Base-by-base conservation (phyloP, 345 rosid species). In the Pelargonium nanum region DNA sequence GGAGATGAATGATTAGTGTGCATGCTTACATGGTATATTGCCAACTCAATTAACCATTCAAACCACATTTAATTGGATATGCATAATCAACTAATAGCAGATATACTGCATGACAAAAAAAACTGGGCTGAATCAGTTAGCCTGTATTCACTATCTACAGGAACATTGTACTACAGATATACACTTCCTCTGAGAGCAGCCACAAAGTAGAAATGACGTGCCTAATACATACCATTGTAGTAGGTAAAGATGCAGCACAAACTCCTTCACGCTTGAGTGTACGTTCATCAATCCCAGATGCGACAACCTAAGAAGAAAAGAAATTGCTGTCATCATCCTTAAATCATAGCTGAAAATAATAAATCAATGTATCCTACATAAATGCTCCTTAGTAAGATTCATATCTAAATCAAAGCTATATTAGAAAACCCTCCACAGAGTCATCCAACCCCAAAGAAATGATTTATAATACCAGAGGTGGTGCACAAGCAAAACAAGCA, bases 401-500 rank as follows among this genome's bases (percentile, higher is more conserved):
- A 6, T 15, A 15, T 12, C 9, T 17, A 40, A 8, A 12, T 17
- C 9, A 2, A 40, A 12, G 2, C 48, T 2, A 40, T 15, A 40
- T 40, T 40, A 40, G 9, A 40, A 3, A 34, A 34, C 45, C 6
- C 6, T 53, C 56, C 44, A 44, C 44, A 26, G 9, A 50, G 26
- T 62, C 54, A 32, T 65, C 65, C 22, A 55, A 55, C n/a, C 22
- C 30, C 19, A 64, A 23, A 44, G 26, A 34, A 26, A 28, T 44
- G 24, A 53, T 60, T n/a, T 19, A 63, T 65, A 74, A 65, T 82
- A 92, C 98, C 80, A 92, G 68, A 55, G 97, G 98, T 56, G 97
- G 96, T 24, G 96, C 93, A 80, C 95, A 89, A 15, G 98, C 96
- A 85, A 92, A 92, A 76, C 96, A 92, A 58, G 95, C 95, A 68